These are phyloP conservation scores for Russula sp. DNA, from an alignment of 768 basidiomycete species.

Conservation along the genomic window DNA sequence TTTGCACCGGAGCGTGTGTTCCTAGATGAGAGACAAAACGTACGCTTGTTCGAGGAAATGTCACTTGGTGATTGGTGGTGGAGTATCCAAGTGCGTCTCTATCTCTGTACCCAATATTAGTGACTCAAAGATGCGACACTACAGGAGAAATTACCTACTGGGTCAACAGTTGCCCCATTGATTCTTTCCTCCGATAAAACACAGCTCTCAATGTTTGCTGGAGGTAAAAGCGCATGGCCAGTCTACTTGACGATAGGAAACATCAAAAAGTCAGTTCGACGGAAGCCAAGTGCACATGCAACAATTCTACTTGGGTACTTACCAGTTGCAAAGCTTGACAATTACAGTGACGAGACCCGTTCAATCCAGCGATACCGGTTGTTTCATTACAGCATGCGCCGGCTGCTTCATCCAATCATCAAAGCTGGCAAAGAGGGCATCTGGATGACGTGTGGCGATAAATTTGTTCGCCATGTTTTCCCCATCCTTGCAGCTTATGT, in stretches of 20 bases:
- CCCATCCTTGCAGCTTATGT: neutral
- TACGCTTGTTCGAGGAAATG: neutral
- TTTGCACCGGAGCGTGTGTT: neutral
- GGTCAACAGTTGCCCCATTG: neutral
- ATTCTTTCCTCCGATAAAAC: neutral
- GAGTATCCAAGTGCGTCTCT: neutral
- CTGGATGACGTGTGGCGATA: constrained; percentile 18
- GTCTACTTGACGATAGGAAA: constrained; percentile 28
- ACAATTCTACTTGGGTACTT: constrained; percentile 26
- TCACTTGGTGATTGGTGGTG: neutral
- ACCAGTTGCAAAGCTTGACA: constrained; percentile 16
- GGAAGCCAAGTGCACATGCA: constrained; percentile 16
- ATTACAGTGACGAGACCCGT: too few relatives aligned
- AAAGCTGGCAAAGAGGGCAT: constrained; percentile 19
- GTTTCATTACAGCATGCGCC: constrained; percentile 21
- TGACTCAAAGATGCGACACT: too few relatives aligned
- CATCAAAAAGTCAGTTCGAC: constrained; percentile 13
- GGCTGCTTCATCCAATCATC: constrained; percentile 13
- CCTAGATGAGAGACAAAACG: neutral
- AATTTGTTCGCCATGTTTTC: neutral
- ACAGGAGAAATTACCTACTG: neutral
- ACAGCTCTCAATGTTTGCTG: neutral
- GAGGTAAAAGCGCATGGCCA: constrained; percentile 25
- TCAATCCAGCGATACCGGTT: constrained; percentile 11
- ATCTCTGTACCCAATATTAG: too few relatives aligned